Base-by-base conservation (phyloP, 2,329 filamentous ascomycete genomes). In the Penicillium sp. region DNA sequence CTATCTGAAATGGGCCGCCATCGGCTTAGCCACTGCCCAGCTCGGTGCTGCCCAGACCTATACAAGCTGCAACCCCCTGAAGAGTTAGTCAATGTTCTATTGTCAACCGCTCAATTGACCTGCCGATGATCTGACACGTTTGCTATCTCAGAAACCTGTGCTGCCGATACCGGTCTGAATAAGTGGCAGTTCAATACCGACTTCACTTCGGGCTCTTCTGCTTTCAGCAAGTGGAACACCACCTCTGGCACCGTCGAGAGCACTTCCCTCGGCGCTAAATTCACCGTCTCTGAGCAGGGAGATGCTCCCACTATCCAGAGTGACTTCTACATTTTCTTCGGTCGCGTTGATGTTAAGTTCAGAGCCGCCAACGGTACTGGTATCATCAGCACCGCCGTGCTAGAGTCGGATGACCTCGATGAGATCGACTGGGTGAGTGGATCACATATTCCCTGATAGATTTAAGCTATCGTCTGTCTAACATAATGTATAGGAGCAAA, bases 321-420 rank as follows among this genome's bases (percentile, higher is more conserved):
- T 59, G 84, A 93, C 66, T 97, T 95, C 83, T 97, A 96, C 81
- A 96, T 99, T 78, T 97, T 99, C 91, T 99, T 96, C 72, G 94
- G 94, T 64, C 89, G 87, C 59, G 88, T 96, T 69, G 89, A 95
- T 62, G 84, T 97, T 62, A 87, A 85, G 47, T 82, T 97, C 81
- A 92, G 92, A 76, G 87, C 91, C 33, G 91, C 94, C 10, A 89
- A 91, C 0, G 94, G 94, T 2, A 86, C 85, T 24, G 94, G 94
- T 62, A 96, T 97, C 64, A 91, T 99, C 63, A 96, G 91, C 73
- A 94, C 91, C 29, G 82, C 93, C 33, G 91, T 97, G 11, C 79
- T 99, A 57, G 87, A 95, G 76, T 97, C 92, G 16, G 92, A 97
- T 72, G 85, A 85, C 67, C 85, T 96, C 26, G 94, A 99, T 75